phyloP scores from a whole-genome alignment of 805 yeast genomes.

The Brettanomyces bruxellensis region DNA sequence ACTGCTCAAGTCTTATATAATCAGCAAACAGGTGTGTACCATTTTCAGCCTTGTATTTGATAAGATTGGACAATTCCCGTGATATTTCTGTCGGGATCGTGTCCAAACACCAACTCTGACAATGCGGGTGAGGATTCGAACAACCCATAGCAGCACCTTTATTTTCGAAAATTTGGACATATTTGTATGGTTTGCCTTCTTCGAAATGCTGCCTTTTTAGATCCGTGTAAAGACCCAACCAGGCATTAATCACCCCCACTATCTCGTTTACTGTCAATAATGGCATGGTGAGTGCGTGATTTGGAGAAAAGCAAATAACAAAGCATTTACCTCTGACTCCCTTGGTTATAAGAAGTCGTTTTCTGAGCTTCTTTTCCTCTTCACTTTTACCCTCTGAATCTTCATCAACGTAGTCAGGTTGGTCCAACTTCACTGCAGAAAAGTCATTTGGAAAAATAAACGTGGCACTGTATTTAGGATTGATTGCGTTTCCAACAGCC shows the following conservation, averaged over 20 bases:
- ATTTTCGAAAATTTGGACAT: conserved; percentile 1
- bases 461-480: neutral
- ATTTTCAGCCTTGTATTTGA: neutral
- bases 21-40: neutral
- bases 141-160: conserved; percentile 2
- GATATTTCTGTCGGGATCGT: conserved; percentile 1
- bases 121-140: conserved; percentile 1
- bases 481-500: neutral
- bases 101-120: conserved; percentile 1
- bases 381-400: neutral
- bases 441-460: neutral
- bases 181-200: neutral
- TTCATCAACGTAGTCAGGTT: neutral
- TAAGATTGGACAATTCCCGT: neutral
- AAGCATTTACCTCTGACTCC: conserved; percentile 1
- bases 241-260: neutral
- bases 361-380: neutral
- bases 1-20: neutral
- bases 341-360: neutral
- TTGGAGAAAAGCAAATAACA: conserved; percentile 1
- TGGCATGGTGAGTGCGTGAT: neutral
- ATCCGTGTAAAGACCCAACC: neutral
- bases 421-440: conserved; percentile 1
- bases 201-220: neutral
- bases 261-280: neutral